A percentile compares a stretch with the other conserved stretches of the same genome.
Evolutionary conservation across 2,329 filamentous ascomycete genomes (phyloP).

Genomic region (Elsinoe perseae): DNA sequence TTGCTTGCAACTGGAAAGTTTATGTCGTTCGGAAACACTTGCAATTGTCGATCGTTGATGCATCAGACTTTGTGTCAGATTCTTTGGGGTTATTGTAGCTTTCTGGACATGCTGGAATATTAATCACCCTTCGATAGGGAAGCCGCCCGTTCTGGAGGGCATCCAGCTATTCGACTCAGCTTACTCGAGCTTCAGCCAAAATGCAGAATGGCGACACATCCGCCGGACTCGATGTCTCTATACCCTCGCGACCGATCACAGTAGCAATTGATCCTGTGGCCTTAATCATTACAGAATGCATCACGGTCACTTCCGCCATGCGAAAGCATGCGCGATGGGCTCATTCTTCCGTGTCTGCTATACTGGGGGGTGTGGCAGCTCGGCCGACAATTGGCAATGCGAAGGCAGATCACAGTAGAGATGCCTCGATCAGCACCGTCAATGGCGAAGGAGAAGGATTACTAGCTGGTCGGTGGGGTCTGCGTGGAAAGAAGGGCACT

Average conservation of each 20-base stretch:
- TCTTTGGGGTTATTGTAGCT: background rate
- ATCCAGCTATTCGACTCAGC: background rate
- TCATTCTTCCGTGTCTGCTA: conserved; percentile 91
- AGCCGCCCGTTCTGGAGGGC: background rate
- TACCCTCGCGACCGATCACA: conserved; percentile 19
- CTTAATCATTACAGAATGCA: conserved; percentile 95
- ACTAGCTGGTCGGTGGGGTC: conserved; percentile 78
- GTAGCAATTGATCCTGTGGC: conserved; percentile 33
- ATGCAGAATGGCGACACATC: conserved; percentile 15
- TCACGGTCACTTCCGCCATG: conserved; percentile 95
- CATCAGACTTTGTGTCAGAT: background rate
- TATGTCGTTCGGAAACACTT: background rate
- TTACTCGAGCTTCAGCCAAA: conserved; percentile 1
- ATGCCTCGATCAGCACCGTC: conserved; percentile 12
- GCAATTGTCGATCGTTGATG: background rate
- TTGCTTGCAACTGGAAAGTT: background rate
- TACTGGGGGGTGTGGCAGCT: conserved; percentile 61
- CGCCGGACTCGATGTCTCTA: conserved; percentile 6
- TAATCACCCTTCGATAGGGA: background rate
- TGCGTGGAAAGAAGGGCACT: conserved; percentile 90
- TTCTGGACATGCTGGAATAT: background rate
- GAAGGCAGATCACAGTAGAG: conserved; percentile 8
- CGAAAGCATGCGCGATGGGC: conserved; percentile 95
- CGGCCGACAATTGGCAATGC: conserved; percentile 16
- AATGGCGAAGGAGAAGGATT: conserved; percentile 17